Conservation (phyloP, 2,329 filamentous ascomycete species). For the Cercospora berteroae region DNA sequence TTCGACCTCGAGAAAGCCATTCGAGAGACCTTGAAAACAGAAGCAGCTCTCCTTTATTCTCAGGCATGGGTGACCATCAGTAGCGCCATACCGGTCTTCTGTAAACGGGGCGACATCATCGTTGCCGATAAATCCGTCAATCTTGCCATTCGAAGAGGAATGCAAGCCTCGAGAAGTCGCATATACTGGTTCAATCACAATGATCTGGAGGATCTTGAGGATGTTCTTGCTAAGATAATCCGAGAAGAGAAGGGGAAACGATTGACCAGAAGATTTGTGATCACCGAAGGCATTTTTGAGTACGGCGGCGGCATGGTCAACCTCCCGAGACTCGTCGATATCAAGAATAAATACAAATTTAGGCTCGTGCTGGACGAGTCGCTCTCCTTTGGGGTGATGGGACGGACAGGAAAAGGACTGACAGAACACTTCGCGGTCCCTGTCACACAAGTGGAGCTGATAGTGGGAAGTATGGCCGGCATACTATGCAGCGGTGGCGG, state of each 20-base stretch:
- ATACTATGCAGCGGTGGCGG: constrained; percentile 88
- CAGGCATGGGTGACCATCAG: constrained; percentile 94
- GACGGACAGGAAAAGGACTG: constrained; percentile 82
- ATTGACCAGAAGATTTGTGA: constrained; percentile 87
- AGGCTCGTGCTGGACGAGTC: constrained; percentile 96
- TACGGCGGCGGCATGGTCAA: constrained; percentile 80
- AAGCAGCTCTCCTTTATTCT: constrained; percentile 88
- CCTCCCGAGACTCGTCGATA: constrained; percentile 82
- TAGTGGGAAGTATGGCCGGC: constrained; percentile 85
- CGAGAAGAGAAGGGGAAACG: constrained; percentile 73
- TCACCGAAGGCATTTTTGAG: constrained; percentile 92
- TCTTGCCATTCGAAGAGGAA: constrained; percentile 86
- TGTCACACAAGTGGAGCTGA: constrained; percentile 89
- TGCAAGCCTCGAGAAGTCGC: constrained; percentile 86
- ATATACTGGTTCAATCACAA: constrained; percentile 94
- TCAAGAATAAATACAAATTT: constrained; percentile 96
- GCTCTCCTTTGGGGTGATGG: constrained; percentile 87
- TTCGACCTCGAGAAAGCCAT: constrained; percentile 95
- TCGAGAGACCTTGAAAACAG: constrained; percentile 80
- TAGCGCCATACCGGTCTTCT: constrained; percentile 92
- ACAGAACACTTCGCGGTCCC: constrained; percentile 97
- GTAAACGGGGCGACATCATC: constrained; percentile 94
- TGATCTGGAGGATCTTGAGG: constrained; percentile 87
- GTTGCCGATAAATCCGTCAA: constrained; percentile 91
- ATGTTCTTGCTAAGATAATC: constrained; percentile 76